These are phyloP conservation scores for Candida koratica DNA, from an alignment of 805 yeast genomes.

Conservation along the genomic window DNA sequence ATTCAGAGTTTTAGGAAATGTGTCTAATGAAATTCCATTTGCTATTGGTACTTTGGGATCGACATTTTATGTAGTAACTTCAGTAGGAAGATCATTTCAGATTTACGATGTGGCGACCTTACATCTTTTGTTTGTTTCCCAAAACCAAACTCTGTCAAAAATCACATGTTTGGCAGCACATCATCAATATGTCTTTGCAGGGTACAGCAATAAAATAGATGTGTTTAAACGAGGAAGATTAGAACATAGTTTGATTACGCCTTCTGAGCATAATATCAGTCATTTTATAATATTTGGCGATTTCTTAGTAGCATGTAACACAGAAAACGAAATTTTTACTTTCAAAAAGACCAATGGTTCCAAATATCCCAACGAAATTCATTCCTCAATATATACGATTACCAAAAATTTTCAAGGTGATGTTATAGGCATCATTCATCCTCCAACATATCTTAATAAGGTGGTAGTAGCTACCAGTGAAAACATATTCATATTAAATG, in stretches of 20 bases:
- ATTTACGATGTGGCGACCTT: constrained; percentile 88
- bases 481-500: constrained; percentile 60
- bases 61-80: constrained; percentile 81
- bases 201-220: constrained; percentile 67
- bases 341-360: constrained; percentile 47
- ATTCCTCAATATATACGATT: constrained; percentile 55
- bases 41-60: constrained; percentile 86
- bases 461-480: constrained; percentile 75
- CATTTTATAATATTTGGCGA: constrained; percentile 72
- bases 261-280: constrained; percentile 38
- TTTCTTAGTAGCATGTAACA: constrained; percentile 54
- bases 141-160: constrained; percentile 63
- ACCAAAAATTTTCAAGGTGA: constrained; percentile 62
- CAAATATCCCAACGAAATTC: constrained; percentile 57
- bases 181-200: constrained; percentile 78
- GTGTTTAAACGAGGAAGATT: constrained; percentile 78
- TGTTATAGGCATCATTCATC: constrained; percentile 68
- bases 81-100: constrained; percentile 87
- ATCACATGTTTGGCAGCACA: constrained; percentile 76
- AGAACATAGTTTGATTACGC: constrained; percentile 39
- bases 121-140: constrained; percentile 82
- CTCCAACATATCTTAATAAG: constrained; percentile 90
- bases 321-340: constrained; percentile 44
- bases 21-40: constrained; percentile 82
- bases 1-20: constrained; percentile 81